phyloP scores from a whole-genome alignment of 257 asterid genomes.

The Capsicum chinense region DNA sequence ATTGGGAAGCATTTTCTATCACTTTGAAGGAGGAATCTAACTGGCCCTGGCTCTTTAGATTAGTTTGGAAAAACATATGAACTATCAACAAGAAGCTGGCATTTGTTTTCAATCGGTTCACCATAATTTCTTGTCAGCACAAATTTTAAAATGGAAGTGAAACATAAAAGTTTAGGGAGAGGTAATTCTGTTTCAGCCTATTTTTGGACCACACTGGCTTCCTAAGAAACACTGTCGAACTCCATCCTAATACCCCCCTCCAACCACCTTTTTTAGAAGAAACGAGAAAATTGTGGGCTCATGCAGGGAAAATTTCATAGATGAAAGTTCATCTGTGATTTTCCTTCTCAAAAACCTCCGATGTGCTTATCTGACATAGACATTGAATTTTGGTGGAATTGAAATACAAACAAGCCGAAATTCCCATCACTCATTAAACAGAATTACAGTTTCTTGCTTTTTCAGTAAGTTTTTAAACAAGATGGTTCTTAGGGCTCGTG shows the following conservation, averaged over 20 bases:
- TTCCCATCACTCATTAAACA: constrained; percentile 12
- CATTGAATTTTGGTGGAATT: neutral
- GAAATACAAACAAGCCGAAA: neutral
- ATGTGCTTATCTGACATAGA: neutral
- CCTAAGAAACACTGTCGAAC: neutral
- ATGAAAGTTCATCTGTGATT: constrained; percentile 15
- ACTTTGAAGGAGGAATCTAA: neutral
- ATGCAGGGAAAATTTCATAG: neutral
- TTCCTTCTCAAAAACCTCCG: neutral
- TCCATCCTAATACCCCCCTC: neutral
- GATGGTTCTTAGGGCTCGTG: neutral
- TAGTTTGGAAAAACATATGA: neutral
- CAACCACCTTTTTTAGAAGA: neutral
- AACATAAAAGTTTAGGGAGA: neutral
- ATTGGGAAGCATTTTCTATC: neutral
- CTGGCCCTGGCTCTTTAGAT: neutral
- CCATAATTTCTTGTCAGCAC: neutral
- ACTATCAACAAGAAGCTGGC: neutral
- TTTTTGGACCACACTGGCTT: neutral
- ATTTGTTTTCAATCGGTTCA: neutral
- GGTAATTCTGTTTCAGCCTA: neutral
- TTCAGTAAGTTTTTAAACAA: neutral
- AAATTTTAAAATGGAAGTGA: constrained; percentile 1
- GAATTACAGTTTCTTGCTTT: neutral
- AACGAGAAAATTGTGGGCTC: neutral